Base-by-base conservation (phyloP, 108 stramenopile species). In the Conticribra weissflogii region DNA sequence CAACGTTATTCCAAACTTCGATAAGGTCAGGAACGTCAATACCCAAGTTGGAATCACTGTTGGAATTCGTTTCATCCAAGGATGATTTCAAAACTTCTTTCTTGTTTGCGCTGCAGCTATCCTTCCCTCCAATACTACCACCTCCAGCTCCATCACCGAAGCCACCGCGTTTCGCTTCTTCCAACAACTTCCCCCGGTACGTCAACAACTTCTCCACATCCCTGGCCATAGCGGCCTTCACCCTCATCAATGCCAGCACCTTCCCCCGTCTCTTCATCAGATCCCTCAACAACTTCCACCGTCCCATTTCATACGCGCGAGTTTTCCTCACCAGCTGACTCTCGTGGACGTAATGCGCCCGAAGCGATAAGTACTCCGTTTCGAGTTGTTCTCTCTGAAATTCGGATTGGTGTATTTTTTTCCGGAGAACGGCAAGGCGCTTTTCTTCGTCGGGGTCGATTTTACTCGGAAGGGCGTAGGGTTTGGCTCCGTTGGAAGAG, bases 381-480 rank as follows among this genome's bases (percentile, higher is more conserved):
- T 96, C 95, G 30, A 92, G 74, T 18, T 83, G 51, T 60, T 92
- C 92, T 9, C 95, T 84, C 57, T 82, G 68, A 14, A 85, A 78
- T 69, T 96, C 95, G 62, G 87, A 84, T 4, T 62, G 72, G 21
- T 83, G 80, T 57, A 96, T 90, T 30, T 82, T 86, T 53, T 86
- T 84, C 8, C 90, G 84, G n/a, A 92, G 57, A n/a, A 63, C 53
- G 2, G 82, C 49, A 27, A 92, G 32, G 3, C 91, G 86, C 66
- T 95, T 95, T 71, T 95, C 94, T 64, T 92, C 89, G 73, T 95
- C 94, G 30, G 94, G 94, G 80, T 95, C 94, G 55, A 95, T 91
- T 16, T 88, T 83, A 24, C 88, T 87, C 23, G 94, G 94, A 85
- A 95, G 78, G 69, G 83, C 53, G 59, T 67, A 63, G 59, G 15